phyloP scores from a whole-genome alignment of 257 asterid genomes.

The Cinchona pubescens region DNA sequence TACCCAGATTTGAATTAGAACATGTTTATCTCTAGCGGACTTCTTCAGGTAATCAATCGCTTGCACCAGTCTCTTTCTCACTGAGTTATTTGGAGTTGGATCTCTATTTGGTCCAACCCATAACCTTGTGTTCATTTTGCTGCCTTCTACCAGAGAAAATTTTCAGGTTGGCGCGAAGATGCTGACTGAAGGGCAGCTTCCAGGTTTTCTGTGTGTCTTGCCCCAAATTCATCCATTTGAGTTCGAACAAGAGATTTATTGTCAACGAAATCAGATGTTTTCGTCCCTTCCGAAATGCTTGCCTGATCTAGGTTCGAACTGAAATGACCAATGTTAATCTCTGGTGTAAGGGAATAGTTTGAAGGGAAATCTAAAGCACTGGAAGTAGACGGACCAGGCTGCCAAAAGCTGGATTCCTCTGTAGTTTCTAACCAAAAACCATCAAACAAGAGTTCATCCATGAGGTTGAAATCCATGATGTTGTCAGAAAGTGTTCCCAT shows the following conservation, averaged over 20 bases:
- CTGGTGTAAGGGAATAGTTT: conserved; percentile 29
- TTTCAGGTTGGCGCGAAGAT: conserved; percentile 28
- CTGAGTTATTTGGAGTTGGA: conserved; percentile 33
- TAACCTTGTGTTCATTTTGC: conserved; percentile 36
- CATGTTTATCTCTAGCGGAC: conserved; percentile 43
- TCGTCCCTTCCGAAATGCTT: conserved; percentile 27
- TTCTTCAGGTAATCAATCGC: conserved; percentile 57
- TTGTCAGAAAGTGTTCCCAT: conserved; percentile 33
- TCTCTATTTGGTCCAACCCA: conserved; percentile 50
- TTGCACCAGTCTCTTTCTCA: conserved; percentile 47
- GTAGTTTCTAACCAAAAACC: conserved; percentile 83
- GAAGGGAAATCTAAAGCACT: conserved; percentile 28
- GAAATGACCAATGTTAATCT: conserved; percentile 18
- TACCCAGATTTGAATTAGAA: conserved; percentile 76
- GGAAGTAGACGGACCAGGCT: conserved; percentile 32
- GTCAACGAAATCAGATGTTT: conserved; percentile 20
- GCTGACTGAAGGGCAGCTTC: conserved; percentile 28
- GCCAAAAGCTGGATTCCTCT: conserved; percentile 54
- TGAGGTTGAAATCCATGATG: conserved; percentile 43
- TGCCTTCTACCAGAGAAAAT: conserved; percentile 33
- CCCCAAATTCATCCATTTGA: conserved; percentile 33
- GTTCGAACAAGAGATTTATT: conserved; percentile 18
- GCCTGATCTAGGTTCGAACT: conserved; percentile 29
- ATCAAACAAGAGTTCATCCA: conserved; percentile 63
- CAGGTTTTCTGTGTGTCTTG: conserved; percentile 23